Conservation (phyloP, 2,329 filamentous ascomycete species). For the Pseudocercospora crystallina region DNA sequence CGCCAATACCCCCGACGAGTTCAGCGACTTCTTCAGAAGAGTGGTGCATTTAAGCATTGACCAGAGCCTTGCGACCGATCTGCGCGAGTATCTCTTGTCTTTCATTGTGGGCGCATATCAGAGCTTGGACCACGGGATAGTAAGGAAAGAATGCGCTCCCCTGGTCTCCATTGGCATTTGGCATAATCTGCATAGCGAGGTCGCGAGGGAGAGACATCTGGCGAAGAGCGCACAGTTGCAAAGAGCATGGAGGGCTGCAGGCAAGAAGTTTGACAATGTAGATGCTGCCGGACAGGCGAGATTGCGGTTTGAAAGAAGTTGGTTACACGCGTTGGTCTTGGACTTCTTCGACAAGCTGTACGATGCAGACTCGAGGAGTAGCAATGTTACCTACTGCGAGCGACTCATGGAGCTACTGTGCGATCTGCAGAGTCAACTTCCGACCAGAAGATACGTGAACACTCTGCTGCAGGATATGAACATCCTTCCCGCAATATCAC, state of each 20-base stretch:
- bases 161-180: slow-evolving; percentile 93
- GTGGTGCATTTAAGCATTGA: slow-evolving; percentile 79
- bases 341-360: slow-evolving; percentile 79
- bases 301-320: slow-evolving; percentile 86
- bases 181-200: slow-evolving; percentile 84
- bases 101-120: slow-evolving; percentile 93
- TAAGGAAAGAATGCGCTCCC: slow-evolving; percentile 94
- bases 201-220: slow-evolving; percentile 69
- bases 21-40: slow-evolving; percentile 85
- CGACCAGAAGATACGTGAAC: slow-evolving; percentile 91
- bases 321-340: slow-evolving; percentile 82
- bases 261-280: slow-evolving; percentile 81
- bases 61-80: slow-evolving; percentile 42
- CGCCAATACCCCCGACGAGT: slow-evolving; percentile 72
- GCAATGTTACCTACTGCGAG: slow-evolving; percentile 80
- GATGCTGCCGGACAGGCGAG: slow-evolving; percentile 77
- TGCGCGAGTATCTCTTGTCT: slow-evolving; percentile 76
- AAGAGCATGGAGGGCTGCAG: slow-evolving; percentile 87
- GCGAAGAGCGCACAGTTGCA: slow-evolving; percentile 71
- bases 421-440: slow-evolving; percentile 88
- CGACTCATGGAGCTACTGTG: slow-evolving; percentile 88
- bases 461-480: slow-evolving; percentile 83
- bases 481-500: slow-evolving; percentile 69
- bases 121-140: slow-evolving; percentile 81
- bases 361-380: slow-evolving; percentile 34